Conservation (phyloP, 352 stramenopile species). For the Ochromonadaceae sp. region DNA sequence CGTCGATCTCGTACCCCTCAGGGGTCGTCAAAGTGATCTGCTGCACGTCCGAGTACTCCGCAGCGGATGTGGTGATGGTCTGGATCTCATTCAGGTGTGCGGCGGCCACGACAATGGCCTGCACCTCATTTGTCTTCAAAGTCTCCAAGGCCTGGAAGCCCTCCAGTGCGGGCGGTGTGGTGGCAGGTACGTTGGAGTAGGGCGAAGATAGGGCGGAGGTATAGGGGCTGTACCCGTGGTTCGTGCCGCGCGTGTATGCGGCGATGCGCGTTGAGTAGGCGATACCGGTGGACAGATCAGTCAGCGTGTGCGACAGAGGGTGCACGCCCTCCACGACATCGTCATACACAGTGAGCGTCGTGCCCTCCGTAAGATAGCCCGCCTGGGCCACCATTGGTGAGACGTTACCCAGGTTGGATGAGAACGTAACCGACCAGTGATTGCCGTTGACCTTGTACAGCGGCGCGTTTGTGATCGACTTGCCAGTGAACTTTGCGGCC, state of each 20-base stretch:
- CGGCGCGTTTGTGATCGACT: slow-evolving; percentile 18
- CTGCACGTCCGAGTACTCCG: slow-evolving; percentile 43
- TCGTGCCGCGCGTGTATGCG: slow-evolving; percentile 35
- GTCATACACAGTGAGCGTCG: slow-evolving; percentile 23
- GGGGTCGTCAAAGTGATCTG: slow-evolving; percentile 34
- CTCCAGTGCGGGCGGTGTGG: not conserved
- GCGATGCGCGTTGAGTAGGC: slow-evolving; percentile 40
- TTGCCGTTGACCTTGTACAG: slow-evolving; percentile 40
- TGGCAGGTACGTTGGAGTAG: not conserved
- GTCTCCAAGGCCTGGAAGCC: slow-evolving; percentile 19
- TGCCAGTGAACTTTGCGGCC: slow-evolving; percentile 13
- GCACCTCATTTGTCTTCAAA: slow-evolving; percentile 40
- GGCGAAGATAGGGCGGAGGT: not conserved
- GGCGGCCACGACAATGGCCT: slow-evolving; percentile 31
- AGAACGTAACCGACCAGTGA: slow-evolving; percentile 40
- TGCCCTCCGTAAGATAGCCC: slow-evolving; percentile 10
- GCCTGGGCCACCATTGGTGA: not conserved
- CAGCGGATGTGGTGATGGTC: slow-evolving; percentile 42
- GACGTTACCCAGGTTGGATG: slow-evolving; percentile 41
- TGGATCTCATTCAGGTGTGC: slow-evolving; percentile 38
- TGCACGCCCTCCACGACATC: slow-evolving; percentile 36
- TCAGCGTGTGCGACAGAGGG: slow-evolving; percentile 31
- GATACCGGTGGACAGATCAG: slow-evolving; percentile 40
- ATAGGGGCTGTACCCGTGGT: slow-evolving; percentile 13
- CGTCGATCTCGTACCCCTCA: slow-evolving; percentile 22